Base-by-base conservation (phyloP, 352 stramenopile genomes). In the Phytopythium oedochilum region DNA sequence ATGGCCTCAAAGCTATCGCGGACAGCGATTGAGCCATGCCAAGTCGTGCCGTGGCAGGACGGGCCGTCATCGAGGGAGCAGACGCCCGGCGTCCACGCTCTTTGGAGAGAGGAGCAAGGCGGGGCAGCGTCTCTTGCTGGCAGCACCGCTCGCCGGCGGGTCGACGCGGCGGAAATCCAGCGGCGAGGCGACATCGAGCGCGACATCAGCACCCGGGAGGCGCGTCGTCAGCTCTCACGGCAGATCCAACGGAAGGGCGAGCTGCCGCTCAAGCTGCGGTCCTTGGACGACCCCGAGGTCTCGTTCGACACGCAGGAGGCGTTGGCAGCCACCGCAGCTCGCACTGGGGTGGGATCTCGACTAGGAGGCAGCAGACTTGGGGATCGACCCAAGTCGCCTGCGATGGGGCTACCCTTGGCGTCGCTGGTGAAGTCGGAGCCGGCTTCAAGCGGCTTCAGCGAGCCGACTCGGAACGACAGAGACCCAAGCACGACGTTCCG, bases 251-350 rank as follows among this genome's bases (percentile, higher is more conserved):
- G 76, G 22, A 85, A 73, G 36, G 60, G 53, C 4, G 61, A 72
- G 6, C 17, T 82, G 5, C 67, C 69, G 32, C 48, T 83, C 10
- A 81, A 82, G 49, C 40, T 87, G 28, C 71, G 76, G 0, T 85
- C 76, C 29, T 55, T 83, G 29, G 71, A 55, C 29, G 76, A 87
- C 22, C 76, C 76, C 15, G 67, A 35, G 0, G 51, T 87, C 17
- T 85, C 76, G 5, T 49, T 84, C 2, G 76, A 87, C 17, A 61
- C 60, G 25, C 71, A 87, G 36, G 71, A 85, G 35, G 44, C 45
- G 0, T 57, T 64, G 12, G 42, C 55, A 34, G 11, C 44, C 38
- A n/a, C 64, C 1, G 58, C 56, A 31, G 22, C 39, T 17, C 60
- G 55, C 52, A 43, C 38, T n/a, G 31, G 47, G 6, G 23, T 23